A percentile compares a stretch with the other conserved stretches of the same genome.
phyloP scores from a whole-genome alignment of 768 basidiomycete species.

The Bullera alba region DNA sequence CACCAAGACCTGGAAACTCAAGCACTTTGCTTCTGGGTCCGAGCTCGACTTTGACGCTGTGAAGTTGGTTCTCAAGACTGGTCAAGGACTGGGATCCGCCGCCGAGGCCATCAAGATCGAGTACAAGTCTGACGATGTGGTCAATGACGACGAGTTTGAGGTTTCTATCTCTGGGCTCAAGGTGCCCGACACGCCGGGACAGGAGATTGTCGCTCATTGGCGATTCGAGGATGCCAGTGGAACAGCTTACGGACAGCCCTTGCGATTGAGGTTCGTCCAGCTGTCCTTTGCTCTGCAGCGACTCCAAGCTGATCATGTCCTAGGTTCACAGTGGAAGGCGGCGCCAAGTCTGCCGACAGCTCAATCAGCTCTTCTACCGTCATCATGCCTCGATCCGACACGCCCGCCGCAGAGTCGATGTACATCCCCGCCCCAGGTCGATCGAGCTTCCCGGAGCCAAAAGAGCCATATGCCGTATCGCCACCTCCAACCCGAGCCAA shows the following conservation, averaged over 20 bases:
- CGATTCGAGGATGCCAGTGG: slow-evolving; percentile 37
- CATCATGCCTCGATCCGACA: slow-evolving; percentile 29
- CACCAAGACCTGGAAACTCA: slow-evolving; percentile 45
- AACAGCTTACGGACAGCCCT: slow-evolving; percentile 32
- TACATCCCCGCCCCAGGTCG: background rate
- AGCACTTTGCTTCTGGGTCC: slow-evolving; percentile 40
- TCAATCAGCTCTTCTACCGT: slow-evolving; percentile 31
- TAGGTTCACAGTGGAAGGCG: slow-evolving; percentile 24
- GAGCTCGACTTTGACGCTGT: slow-evolving; percentile 27
- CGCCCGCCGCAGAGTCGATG: background rate
- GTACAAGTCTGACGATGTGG: slow-evolving; percentile 17
- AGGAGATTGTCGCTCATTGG: slow-evolving; percentile 35
- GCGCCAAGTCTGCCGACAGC: slow-evolving; percentile 8
- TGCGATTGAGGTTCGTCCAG: slow-evolving; percentile 34
- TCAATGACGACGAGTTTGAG: slow-evolving; percentile 27
- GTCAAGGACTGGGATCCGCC: slow-evolving; percentile 7
- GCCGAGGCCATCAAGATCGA: slow-evolving; percentile 9
- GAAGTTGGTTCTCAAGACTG: slow-evolving; percentile 15
- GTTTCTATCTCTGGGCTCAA: slow-evolving; percentile 24
- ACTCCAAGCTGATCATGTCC: background rate
- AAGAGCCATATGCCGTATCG: too few species aligned
- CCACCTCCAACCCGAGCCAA: background rate
- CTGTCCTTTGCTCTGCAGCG: background rate
- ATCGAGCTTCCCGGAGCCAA: too few species aligned
- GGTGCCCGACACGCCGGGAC: slow-evolving; percentile 26